These are phyloP conservation scores for Neopestalotiopsis sp. DNA, from an alignment of 2,329 filamentous ascomycete species.

Conservation along the genomic window DNA sequence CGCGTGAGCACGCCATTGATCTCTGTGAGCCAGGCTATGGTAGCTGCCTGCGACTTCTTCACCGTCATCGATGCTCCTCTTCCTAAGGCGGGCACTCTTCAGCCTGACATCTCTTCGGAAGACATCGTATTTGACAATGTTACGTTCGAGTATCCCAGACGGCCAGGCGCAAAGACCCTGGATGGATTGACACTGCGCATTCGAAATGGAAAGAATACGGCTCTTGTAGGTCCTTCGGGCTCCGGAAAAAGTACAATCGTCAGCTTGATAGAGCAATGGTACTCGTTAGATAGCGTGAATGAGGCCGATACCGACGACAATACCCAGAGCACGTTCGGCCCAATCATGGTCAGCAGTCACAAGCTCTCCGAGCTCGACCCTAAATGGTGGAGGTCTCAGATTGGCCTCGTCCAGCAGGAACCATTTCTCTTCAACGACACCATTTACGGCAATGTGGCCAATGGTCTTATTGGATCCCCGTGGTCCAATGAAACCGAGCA, in stretches of 20 bases:
- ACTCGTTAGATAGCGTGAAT: constrained; percentile 59
- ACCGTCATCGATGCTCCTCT: constrained; percentile 43
- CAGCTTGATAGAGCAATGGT: constrained; percentile 72
- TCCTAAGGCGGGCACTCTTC: constrained; percentile 32
- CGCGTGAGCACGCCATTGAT: constrained; percentile 61
- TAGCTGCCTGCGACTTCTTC: constrained; percentile 60
- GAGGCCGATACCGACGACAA: no score
- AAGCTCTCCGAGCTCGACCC: neutral
- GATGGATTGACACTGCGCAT: constrained; percentile 61
- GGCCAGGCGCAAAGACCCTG: constrained; percentile 64
- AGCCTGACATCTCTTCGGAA: constrained; percentile 42
- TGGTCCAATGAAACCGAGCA: constrained; percentile 56
- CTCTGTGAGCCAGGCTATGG: constrained; percentile 57
- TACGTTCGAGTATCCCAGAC: constrained; percentile 71
- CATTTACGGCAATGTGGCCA: constrained; percentile 64
- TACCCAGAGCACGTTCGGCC: neutral
- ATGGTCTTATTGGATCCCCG: constrained; percentile 56
- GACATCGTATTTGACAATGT: constrained; percentile 55
- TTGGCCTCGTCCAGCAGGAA: constrained; percentile 70
- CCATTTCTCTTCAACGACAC: constrained; percentile 69
- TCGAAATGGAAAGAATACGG: constrained; percentile 67
- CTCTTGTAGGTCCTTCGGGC: constrained; percentile 73
- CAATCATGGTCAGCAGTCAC: neutral
- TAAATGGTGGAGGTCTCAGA: constrained; percentile 61
- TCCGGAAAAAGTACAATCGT: constrained; percentile 76